Conservation (phyloP, 768 basidiomycete species). For the Termitomyces sp. region DNA sequence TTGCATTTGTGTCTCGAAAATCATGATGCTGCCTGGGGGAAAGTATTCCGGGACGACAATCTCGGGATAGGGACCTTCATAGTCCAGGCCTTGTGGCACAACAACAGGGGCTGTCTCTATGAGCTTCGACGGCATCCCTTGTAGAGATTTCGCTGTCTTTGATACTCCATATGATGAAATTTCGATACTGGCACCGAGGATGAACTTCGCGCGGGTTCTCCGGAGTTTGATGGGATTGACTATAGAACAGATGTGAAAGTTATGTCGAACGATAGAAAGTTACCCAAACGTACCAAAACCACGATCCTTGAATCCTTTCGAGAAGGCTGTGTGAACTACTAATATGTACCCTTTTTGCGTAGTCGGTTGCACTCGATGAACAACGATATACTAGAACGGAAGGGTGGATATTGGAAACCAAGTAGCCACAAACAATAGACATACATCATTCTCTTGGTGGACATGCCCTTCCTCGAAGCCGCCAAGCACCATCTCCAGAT, state of each 20-base stretch:
- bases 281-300: conserved; percentile 60
- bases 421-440: conserved; percentile 24
- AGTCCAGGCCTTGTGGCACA: conserved; percentile 60
- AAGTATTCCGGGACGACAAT: conserved; percentile 84
- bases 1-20: conserved; percentile 85
- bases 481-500: conserved; percentile 87
- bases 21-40: conserved; percentile 93
- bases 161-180: conserved; percentile 58
- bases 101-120: conserved; percentile 57
- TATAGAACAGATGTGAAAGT: conserved; percentile 25
- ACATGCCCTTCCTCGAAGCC: conserved; percentile 92
- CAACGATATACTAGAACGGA: conserved; percentile 74
- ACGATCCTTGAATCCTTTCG: conserved; percentile 75
- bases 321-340: conserved; percentile 90
- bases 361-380: conserved; percentile 87
- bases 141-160: conserved; percentile 50
- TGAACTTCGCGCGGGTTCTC: conserved; percentile 74
- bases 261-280: neutral
- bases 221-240: conserved; percentile 84
- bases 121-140: conserved; percentile 71
- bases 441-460: conserved; percentile 92
- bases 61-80: conserved; percentile 69
- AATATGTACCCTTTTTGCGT: conserved; percentile 92
- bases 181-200: conserved; percentile 74
- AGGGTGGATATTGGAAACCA: neutral